These are phyloP conservation scores for Stylosanthes scabra DNA, from an alignment of 331 rosid species.

Conservation along the genomic window DNA sequence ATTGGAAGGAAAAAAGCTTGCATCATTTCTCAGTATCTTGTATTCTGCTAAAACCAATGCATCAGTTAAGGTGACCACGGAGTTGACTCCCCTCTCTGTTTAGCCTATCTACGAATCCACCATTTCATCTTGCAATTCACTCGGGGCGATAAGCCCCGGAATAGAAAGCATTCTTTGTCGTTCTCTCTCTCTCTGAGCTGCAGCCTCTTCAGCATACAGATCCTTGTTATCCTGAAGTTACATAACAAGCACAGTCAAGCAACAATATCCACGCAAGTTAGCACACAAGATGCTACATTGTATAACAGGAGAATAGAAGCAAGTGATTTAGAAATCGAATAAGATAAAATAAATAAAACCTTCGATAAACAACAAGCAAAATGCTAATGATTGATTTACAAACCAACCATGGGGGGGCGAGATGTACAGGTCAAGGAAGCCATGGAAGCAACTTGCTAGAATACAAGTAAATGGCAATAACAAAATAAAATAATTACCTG, in stretches of 20 bases:
- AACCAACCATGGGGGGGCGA: no score
- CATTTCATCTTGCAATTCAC: conserved; percentile 97
- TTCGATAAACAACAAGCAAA: not conserved
- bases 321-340: not conserved
- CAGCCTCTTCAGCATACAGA: conserved; percentile 97
- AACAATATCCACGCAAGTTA: not conserved
- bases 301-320: not conserved
- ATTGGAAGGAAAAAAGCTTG: conserved; percentile 44
- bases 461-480: conserved; percentile 19
- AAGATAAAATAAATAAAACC: not conserved
- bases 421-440: not conserved
- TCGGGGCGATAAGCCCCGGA: conserved; percentile 99
- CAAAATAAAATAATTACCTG: conserved; percentile 60
- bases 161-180: conserved; percentile 95
- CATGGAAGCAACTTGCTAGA: not conserved
- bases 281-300: not conserved
- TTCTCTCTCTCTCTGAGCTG: conserved; percentile 93
- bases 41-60: conserved; percentile 51
- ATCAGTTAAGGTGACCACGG: conserved; percentile 48
- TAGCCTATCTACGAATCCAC: conserved; percentile 74
- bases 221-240: conserved; percentile 91
- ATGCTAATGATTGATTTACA: not conserved
- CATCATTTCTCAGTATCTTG: conserved; percentile 51
- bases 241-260: not conserved
- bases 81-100: conserved; percentile 40